A percentile compares a stretch with the other conserved stretches of the same genome.
Evolutionary conservation across 1,284 basidiomycete species (phyloP).

Genomic region (Ceratobasidium sp.): DNA sequence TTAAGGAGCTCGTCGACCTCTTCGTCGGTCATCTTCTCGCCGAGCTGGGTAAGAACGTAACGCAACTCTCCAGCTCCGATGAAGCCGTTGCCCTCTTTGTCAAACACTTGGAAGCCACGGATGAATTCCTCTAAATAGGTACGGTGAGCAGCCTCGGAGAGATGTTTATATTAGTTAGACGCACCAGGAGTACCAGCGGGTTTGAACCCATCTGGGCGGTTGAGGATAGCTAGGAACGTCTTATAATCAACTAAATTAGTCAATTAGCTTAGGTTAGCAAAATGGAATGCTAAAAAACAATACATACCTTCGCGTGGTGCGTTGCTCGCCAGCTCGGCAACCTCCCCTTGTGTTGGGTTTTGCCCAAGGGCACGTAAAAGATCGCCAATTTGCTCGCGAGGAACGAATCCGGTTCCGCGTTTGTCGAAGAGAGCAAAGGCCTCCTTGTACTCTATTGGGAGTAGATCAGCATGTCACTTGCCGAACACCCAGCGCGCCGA

Average conservation of each 20-base stretch:
- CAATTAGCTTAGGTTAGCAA: slow-evolving; percentile 25
- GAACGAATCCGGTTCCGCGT: slow-evolving; percentile 90
- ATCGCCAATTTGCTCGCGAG: slow-evolving; percentile 91
- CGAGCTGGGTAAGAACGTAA: slow-evolving; percentile 95
- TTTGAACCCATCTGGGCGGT: slow-evolving; percentile 96
- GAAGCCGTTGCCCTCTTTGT: slow-evolving; percentile 97
- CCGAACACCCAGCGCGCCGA: not conserved
- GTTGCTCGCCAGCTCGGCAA: slow-evolving; percentile 80
- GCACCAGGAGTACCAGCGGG: slow-evolving; percentile 91
- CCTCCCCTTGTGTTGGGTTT: slow-evolving; percentile 98
- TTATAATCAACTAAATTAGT: slow-evolving; percentile 83
- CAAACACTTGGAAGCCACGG: slow-evolving; percentile 99
- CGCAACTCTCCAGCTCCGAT: slow-evolving; percentile 94
- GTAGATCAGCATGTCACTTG: not conserved
- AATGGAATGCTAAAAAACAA: slow-evolving; percentile 30
- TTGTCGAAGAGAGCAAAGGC: slow-evolving; percentile 99
- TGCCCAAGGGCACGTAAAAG: slow-evolving; percentile 95
- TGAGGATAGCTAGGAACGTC: slow-evolving; percentile 91
- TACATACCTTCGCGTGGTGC: slow-evolving; percentile 83
- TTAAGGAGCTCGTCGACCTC: slow-evolving; percentile 99
- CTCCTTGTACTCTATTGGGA: slow-evolving; percentile 85
- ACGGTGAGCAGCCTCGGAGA: not conserved
- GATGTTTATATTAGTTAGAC: slow-evolving; percentile 50
- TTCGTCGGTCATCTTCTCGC: slow-evolving; percentile 97
- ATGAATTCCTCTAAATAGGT: slow-evolving; percentile 90